phyloP scores from a whole-genome alignment of 1,139 yeast genomes.

The Casaregolazyma lundiana region DNA sequence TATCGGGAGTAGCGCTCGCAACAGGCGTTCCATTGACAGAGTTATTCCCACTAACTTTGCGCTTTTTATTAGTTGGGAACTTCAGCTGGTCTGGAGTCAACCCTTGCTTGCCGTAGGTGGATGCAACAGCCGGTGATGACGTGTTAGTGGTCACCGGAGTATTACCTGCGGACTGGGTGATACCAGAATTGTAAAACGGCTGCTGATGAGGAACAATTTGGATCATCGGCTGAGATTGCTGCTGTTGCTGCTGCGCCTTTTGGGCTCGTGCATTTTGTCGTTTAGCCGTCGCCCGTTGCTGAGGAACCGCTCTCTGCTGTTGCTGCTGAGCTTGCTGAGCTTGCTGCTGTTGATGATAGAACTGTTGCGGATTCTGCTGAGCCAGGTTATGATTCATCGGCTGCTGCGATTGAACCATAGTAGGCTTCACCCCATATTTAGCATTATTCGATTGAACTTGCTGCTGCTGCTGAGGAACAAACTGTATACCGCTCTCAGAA shows the following conservation, averaged over 20 bases:
- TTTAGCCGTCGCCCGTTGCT: conserved; percentile 10
- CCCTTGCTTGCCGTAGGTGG: conserved; percentile 26
- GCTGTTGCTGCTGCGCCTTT: conserved; percentile 10
- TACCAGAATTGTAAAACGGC: conserved; percentile 4
- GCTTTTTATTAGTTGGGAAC: conserved; percentile 27
- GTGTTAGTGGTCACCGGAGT: conserved; percentile 7
- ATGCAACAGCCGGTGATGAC: conserved; percentile 26
- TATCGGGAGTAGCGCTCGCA: conserved; percentile 21
- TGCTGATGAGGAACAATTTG: conserved; percentile 10
- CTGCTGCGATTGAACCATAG: conserved; percentile 1
- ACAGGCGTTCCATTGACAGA: conserved; percentile 16
- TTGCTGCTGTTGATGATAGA: conserved; percentile 13
- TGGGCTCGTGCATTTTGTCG: conserved; percentile 2
- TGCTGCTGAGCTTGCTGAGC: conserved; percentile 11
- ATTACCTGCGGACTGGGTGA: neutral
- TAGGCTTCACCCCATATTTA: neutral
- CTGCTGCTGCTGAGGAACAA: conserved; percentile 1
- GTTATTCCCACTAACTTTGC: conserved; percentile 20
- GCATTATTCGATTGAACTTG: neutral
- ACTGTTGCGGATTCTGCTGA: conserved; percentile 8
- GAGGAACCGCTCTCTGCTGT: conserved; percentile 12
- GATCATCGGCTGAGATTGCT: conserved; percentile 7
- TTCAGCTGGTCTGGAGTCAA: conserved; percentile 30
- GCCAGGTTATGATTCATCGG: neutral
- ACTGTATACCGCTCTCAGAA: neutral